These are phyloP conservation scores for Rhododendron vialii DNA, from an alignment of 148 eudicot genomes.

Conservation along the genomic window DNA sequence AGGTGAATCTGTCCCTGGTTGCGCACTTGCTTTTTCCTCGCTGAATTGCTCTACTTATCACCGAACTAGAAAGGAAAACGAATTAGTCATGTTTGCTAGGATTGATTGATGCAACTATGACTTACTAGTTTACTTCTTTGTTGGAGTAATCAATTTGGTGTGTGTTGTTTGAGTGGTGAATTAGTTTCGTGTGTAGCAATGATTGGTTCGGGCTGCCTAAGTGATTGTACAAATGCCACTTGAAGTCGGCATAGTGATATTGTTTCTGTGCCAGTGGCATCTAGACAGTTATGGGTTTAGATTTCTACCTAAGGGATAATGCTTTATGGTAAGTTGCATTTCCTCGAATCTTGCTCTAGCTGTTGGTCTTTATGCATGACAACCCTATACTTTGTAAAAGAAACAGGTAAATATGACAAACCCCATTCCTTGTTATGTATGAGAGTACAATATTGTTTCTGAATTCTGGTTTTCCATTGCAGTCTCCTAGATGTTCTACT, in stretches of 20 bases:
- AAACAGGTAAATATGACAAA: background rate
- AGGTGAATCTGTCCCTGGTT: background rate
- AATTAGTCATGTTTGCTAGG: background rate
- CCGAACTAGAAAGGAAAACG: background rate
- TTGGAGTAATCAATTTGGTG: background rate
- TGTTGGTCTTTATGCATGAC: background rate
- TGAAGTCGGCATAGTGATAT: background rate
- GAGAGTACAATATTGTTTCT: background rate
- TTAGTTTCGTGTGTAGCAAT: background rate
- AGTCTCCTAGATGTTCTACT: background rate
- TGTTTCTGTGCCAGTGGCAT: background rate
- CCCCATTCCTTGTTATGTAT: background rate
- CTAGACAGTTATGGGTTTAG: background rate
- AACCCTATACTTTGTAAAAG: background rate
- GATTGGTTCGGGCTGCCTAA: background rate
- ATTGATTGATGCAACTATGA: background rate
- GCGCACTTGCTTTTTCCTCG: background rate
- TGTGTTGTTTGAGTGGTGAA: background rate
- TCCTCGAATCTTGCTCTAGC: background rate
- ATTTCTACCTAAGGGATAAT: background rate
- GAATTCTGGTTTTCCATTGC: slow-evolving; percentile 3
- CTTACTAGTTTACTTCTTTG: background rate
- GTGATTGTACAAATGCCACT: background rate
- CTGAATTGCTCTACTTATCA: background rate
- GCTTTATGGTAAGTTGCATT: background rate